Conservation (phyloP, 306 rosid species). For the Pyrus pyrifolia region DNA sequence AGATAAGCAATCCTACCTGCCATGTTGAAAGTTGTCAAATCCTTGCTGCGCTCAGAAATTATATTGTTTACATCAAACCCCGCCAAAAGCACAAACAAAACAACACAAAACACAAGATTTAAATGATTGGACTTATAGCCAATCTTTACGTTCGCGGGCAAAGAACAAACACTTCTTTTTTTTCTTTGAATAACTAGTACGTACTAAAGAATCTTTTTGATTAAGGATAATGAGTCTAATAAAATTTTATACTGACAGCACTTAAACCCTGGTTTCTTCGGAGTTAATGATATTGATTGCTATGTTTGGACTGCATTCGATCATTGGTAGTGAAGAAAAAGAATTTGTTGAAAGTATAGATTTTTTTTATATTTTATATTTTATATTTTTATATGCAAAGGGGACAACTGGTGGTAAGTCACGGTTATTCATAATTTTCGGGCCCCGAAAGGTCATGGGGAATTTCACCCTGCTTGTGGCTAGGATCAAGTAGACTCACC, state of each 20-base stretch:
- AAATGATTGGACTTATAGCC: neutral
- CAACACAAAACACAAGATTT: too few relatives aligned
- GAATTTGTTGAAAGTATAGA: too few relatives aligned
- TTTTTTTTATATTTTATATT: too few relatives aligned
- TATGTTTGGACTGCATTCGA: neutral
- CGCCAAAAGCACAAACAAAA: neutral
- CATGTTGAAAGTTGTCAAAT: neutral
- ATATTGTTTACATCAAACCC: neutral
- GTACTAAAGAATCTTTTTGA: neutral
- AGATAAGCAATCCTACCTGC: neutral
- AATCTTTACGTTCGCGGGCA: neutral
- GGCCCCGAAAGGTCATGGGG: accelerated
- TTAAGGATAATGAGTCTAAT: neutral
- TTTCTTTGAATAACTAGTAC: neutral
- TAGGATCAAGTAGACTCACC: too few relatives aligned
- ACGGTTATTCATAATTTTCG: accelerated
- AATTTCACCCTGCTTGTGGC: accelerated
- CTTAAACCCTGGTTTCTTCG: too few relatives aligned
- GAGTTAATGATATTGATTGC: neutral
- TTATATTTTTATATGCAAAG: too few relatives aligned
- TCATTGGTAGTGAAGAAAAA: neutral
- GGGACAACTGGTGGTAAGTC: accelerated
- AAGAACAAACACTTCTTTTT: neutral
- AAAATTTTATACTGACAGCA: too few relatives aligned
- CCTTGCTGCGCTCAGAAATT: neutral